Evolutionary conservation across 1,284 basidiomycete genomes (phyloP), one percentile per base, ranked within the genome.

Genomic region (Cutaneotrichosporon arboriforme): DNA sequence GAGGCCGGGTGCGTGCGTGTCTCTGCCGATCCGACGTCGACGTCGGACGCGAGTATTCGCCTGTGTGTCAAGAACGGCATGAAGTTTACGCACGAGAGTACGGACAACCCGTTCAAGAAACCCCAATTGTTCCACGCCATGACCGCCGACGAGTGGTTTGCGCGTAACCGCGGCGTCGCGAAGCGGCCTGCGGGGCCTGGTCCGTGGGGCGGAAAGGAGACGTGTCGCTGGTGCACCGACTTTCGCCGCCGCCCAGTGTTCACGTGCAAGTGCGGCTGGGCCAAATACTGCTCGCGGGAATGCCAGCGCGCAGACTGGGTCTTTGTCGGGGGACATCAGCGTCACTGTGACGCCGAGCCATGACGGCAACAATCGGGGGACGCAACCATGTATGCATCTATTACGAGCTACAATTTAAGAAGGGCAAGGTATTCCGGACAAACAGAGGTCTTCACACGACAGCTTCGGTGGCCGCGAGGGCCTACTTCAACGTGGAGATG

Each of bases 271-370:
- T 74, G 72, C 47, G 59, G 63, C 12, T 74, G 70, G 70, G 72
- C 69, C 14, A 64, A 60, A 49, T 74, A 74, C 56, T 74, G 72
- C 59, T 71, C 69, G 15, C 54, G 66, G 17, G 68, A 70, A 46
- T 74, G 72, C 55, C 69, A 69, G 55, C 47, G 60, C 15, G 72
- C 72, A 8, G 70, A 74, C 51, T 72, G 70, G 70, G 55, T 65
- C 2, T 52, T 47, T 10, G 23, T 34, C 4, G 58, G 60, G 3
- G 70, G 70, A 2, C 71, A 73, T 59, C 67, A 68, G 54, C 23
- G 33, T 1, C 69, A 73, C 54, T 73, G 70, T 33, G 40, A 48
- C 26, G 47, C 46, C 5, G 12, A 45, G 33, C 26, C 26, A 31
- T 31, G 26, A 31, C 26, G 26, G 26, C 26, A 31, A 10, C 26